Evolutionary conservation across 495 filamentous ascomycete species (phyloP).

Genomic region (Viridothelium virens): DNA sequence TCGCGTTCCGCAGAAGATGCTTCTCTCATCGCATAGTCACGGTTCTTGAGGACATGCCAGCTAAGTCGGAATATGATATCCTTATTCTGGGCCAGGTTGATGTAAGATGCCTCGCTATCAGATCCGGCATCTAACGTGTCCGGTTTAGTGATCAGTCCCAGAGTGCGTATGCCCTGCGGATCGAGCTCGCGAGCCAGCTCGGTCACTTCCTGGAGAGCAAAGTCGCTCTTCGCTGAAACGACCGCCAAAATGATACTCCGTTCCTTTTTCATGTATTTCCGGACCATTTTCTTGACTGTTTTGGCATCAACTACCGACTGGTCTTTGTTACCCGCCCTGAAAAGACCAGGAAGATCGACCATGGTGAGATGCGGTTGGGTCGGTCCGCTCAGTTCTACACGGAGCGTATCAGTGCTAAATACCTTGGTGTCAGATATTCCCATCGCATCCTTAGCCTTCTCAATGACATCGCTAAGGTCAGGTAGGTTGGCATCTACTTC

Average conservation of each 20-base stretch:
- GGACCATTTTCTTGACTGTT: slow-evolving; percentile 21
- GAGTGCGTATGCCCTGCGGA: slow-evolving; percentile 22
- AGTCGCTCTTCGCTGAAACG: slow-evolving; percentile 29
- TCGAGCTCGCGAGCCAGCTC: slow-evolving; percentile 24
- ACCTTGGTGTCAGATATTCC: slow-evolving; percentile 2
- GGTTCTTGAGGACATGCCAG: slow-evolving; percentile 33
- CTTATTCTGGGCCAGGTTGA: slow-evolving; percentile 26
- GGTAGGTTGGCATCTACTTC: slow-evolving; percentile 1
- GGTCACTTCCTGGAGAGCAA: slow-evolving; percentile 27
- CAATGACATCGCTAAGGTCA: slow-evolving; percentile 7
- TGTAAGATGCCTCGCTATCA: slow-evolving; percentile 22
- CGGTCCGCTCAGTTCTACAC: slow-evolving; percentile 18
- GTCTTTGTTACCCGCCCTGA: slow-evolving; percentile 17
- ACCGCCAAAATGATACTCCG: slow-evolving; percentile 31
- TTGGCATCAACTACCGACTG: slow-evolving; percentile 23
- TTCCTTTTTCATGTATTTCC: slow-evolving; percentile 23
- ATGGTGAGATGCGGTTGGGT: slow-evolving; percentile 17
- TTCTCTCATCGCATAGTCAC: slow-evolving; percentile 17
- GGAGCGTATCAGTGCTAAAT: slow-evolving; percentile 18
- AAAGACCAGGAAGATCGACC: slow-evolving; percentile 27
- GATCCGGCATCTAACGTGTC: slow-evolving; percentile 27
- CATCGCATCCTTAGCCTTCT: slow-evolving; percentile 18
- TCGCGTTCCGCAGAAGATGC: slow-evolving; percentile 30
- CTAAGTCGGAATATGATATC: slow-evolving; percentile 24
- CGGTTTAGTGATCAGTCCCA: slow-evolving; percentile 36